Base-by-base conservation (phyloP, 805 yeast genomes). In the Brettanomyces bruxellensis region DNA sequence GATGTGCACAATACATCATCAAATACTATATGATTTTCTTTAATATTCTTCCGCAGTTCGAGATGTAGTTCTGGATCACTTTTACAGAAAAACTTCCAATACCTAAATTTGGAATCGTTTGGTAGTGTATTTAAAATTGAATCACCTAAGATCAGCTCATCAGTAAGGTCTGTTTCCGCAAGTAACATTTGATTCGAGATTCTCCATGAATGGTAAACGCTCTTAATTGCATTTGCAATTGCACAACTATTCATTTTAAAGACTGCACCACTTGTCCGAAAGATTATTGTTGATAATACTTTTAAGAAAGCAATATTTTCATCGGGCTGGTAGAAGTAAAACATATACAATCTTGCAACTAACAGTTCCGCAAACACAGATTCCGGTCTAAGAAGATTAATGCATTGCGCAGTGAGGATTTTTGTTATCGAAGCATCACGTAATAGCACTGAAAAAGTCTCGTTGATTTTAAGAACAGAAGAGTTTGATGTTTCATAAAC, bases 261-360 rank as follows among this genome's bases (percentile, higher is more conserved):
- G 7, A 23, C 7, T 18, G 25, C 25, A 12, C 25, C 25, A 18
- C 18, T 14, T 5, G 41, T 38, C 7, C 25, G 8, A n/a, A n/a
- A 24, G n/a, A 40, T 28, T 24, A 25, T 24, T 12, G 43, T 25
- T 25, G 18, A 24, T 8, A 25, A 25, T 7, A 40, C 25, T 4
- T 45, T 38, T 30, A 55, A 42, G 49, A 58, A 55, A 34, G 43
- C 49, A 45, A 45, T 48, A 41, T 59, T 59, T 39, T 59, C 63
- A n/a, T 43, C 36, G 1, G 47, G 46, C 25, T 49, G 49, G 41
- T 49, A 59, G 1, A 51, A 38, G 42, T 50, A 58, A 35, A 54
- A 54, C 7, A 51, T 38, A 32, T 55, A 56, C 18, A 52, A 32
- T 34, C 63, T 49, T n/a, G 53, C 54, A 6, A 54, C 46, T 9